Evolutionary conservation across 495 filamentous ascomycete genomes (phyloP).

Genomic region (Melanomma pulvis-pyrius): DNA sequence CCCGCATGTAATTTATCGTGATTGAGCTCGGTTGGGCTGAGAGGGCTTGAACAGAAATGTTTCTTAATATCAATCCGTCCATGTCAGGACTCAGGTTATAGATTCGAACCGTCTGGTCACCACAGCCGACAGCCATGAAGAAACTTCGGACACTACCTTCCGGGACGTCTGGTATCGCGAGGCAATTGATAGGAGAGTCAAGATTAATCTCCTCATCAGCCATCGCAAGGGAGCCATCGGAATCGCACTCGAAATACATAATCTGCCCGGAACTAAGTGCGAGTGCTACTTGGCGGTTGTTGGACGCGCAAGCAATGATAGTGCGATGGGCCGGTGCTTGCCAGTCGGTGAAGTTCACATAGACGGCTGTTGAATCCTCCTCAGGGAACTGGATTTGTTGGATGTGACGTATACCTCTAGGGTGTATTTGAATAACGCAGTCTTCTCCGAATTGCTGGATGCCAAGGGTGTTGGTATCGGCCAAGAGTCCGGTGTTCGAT

Average conservation of each 20-base stretch:
- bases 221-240: conserved; percentile 85
- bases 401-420: conserved; percentile 91
- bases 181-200: conserved; percentile 90
- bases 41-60: conserved; percentile 89
- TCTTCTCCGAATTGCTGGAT: conserved; percentile 94
- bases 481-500: conserved; percentile 86
- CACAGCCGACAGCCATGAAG: conserved; percentile 93
- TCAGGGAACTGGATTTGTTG: conserved; percentile 51
- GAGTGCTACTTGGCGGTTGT: conserved; percentile 89
- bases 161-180: conserved; percentile 92
- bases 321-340: conserved; percentile 87
- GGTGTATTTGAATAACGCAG: conserved; percentile 90
- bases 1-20: conserved; percentile 92
- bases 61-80: conserved; percentile 66
- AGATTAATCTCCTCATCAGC: conserved; percentile 95
- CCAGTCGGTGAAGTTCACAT: conserved; percentile 80
- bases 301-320: conserved; percentile 94
- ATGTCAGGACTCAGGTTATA: conserved; percentile 87
- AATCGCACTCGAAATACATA: conserved; percentile 96
- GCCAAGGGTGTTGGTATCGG: conserved; percentile 81
- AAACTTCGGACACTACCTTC: conserved; percentile 83
- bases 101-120: conserved; percentile 93
- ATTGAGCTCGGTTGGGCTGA: conserved; percentile 86
- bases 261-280: conserved; percentile 95
- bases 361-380: conserved; percentile 46